phyloP scores from a whole-genome alignment of 305 asterid species.

The Fraxinus sp. region DNA sequence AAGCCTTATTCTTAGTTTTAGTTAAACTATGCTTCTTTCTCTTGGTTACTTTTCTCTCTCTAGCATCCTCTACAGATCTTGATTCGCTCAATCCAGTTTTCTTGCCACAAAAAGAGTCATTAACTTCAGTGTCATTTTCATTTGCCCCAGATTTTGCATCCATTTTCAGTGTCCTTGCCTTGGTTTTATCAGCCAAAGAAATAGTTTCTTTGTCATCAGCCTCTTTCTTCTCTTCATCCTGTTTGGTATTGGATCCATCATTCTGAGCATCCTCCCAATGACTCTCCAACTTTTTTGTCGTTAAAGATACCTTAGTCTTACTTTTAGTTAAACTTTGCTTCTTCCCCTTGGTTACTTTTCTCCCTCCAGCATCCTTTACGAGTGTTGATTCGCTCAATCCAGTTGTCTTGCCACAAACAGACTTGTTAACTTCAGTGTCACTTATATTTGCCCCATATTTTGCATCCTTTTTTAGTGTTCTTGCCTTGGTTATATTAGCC shows the following conservation, averaged over 20 bases:
- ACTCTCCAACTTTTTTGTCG: constrained; percentile 21
- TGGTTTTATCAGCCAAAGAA: constrained; percentile 23
- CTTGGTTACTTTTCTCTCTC: constrained; percentile 31
- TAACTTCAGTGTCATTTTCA: constrained; percentile 30
- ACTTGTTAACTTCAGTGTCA: constrained; percentile 30
- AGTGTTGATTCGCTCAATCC: constrained; percentile 28
- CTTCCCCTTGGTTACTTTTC: constrained; percentile 35
- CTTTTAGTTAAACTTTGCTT: constrained; percentile 44
- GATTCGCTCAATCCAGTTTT: constrained; percentile 27
- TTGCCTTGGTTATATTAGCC: constrained; percentile 25
- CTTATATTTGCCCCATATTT: constrained; percentile 25
- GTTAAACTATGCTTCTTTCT: constrained; percentile 45
- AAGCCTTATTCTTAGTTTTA: constrained; percentile 30
- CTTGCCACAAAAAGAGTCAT: constrained; percentile 26
- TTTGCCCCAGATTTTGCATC: constrained; percentile 29
- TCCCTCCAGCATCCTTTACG: constrained; percentile 28
- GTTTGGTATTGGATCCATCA: constrained; percentile 18
- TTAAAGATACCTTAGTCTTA: constrained; percentile 21
- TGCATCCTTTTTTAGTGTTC: constrained; percentile 34
- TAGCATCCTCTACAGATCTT: constrained; percentile 30
- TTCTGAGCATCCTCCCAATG: constrained; percentile 23
- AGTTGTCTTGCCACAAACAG: constrained; percentile 24
- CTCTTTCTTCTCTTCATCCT: constrained; percentile 31
- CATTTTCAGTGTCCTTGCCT: constrained; percentile 18
- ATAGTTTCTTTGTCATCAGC: constrained; percentile 29